Evolutionary conservation across 2,329 filamentous ascomycete species (phyloP).

Genomic region (Aspergillus luchuensis): DNA sequence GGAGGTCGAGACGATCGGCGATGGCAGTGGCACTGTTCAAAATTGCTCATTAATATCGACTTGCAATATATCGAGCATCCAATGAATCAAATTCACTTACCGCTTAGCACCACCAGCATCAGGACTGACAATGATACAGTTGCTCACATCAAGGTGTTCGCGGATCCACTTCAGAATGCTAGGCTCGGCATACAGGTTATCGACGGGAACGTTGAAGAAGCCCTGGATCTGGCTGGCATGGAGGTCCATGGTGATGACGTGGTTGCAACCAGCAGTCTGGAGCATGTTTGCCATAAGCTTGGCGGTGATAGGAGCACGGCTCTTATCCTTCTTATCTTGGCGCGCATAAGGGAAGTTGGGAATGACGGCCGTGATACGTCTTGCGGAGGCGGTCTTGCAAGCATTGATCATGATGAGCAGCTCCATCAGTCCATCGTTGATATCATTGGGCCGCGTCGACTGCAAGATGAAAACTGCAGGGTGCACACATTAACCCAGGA

Average conservation of each 20-base stretch:
- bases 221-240: conserved; percentile 93
- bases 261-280: conserved; percentile 88
- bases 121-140: conserved; percentile 91
- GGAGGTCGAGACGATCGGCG: conserved; percentile 84
- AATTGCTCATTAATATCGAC: conserved; percentile 1
- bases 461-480: conserved; percentile 85
- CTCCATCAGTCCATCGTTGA: conserved; percentile 98
- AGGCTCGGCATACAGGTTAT: conserved; percentile 90
- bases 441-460: conserved; percentile 90
- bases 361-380: conserved; percentile 91
- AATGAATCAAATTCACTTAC: conserved; percentile 42
- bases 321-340: conserved; percentile 97
- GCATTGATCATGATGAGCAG: conserved; percentile 98
- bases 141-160: conserved; percentile 76
- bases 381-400: conserved; percentile 80
- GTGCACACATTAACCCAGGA: conserved; percentile 12
- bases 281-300: conserved; percentile 98
- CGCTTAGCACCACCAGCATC: conserved; percentile 94
- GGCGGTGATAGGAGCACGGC: conserved; percentile 91
- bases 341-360: conserved; percentile 96
- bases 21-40: conserved; percentile 77
- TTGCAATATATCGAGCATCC: background rate
- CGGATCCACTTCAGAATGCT: conserved; percentile 89
- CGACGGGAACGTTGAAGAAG: conserved; percentile 84
- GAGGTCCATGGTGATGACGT: conserved; percentile 94